phyloP scores from a whole-genome alignment of 495 filamentous ascomycete genomes.

The Oleoguttula mirabilis region DNA sequence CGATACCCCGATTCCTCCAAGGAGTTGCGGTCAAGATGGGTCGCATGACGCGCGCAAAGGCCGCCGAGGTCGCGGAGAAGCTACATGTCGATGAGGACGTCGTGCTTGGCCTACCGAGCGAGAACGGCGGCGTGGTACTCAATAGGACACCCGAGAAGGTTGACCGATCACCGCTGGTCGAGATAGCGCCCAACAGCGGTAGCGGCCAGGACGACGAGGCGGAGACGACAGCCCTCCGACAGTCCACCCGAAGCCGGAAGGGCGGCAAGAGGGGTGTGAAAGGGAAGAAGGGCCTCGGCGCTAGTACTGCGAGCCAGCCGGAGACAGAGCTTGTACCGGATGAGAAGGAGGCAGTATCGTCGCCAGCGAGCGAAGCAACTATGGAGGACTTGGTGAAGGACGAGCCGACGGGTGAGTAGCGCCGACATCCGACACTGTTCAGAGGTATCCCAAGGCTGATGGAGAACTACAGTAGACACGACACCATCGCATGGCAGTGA shows the following conservation, averaged over 20 bases:
- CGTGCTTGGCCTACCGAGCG: conserved; percentile 1
- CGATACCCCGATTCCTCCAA: no score
- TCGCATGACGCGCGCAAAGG: conserved; percentile 18
- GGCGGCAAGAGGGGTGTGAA: conserved; percentile 1
- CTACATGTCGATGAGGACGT: conserved; percentile 18
- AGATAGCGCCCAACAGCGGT: conserved; percentile 16
- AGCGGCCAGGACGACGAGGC: conserved; percentile 4
- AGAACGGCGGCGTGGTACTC: background rate
- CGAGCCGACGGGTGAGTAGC: no score
- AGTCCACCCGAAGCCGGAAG: conserved; percentile 8
- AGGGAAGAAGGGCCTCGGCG: conserved; percentile 5
- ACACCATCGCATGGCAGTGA: no score
- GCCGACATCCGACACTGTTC: background rate
- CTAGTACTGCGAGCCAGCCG: background rate
- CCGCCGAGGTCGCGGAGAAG: conserved; percentile 15
- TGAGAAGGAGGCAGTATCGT: no score
- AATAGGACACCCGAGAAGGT: conserved; percentile 2
- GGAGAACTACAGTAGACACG: background rate
- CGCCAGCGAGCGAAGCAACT: no score
- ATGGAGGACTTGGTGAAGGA: no score
- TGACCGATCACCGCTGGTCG: conserved; percentile 8
- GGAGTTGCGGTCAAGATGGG: no score
- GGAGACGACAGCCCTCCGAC: conserved; percentile 1
- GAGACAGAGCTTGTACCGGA: background rate
- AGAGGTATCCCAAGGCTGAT: background rate